Percentiles rank a stretch among this genome's conserved stretches.
Conservation (phyloP, 805 yeast species). For the Myxozyma neotropica region DNA sequence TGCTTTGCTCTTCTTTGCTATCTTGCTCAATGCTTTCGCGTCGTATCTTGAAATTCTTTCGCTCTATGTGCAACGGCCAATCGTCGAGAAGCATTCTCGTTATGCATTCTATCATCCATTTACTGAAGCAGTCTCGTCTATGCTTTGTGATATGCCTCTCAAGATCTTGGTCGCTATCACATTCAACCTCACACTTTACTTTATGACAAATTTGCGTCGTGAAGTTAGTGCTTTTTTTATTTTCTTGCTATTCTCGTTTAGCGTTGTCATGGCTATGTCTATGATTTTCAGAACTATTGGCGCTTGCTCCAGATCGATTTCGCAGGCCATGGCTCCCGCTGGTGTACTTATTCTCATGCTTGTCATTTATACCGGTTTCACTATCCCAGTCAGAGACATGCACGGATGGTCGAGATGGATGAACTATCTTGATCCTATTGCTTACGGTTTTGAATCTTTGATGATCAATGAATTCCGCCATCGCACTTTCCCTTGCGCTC, state of each 20-base stretch:
- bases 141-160: conserved; percentile 64
- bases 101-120: conserved; percentile 75
- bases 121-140: conserved; percentile 67
- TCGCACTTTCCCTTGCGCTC: conserved; percentile 46
- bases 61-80: conserved; percentile 55
- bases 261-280: conserved; percentile 53
- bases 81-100: conserved; percentile 68
- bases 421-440: conserved; percentile 50
- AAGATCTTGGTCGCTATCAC: conserved; percentile 52
- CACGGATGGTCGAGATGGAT: conserved; percentile 58
- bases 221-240: conserved; percentile 59
- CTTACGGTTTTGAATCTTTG: conserved; percentile 51
- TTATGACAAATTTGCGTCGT: conserved; percentile 55
- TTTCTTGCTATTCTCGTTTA: conserved; percentile 50
- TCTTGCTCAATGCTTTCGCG: conserved; percentile 49
- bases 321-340: conserved; percentile 63
- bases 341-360: conserved; percentile 56
- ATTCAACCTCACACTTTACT: conserved; percentile 57
- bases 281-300: conserved; percentile 59
- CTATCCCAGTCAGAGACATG: conserved; percentile 48
- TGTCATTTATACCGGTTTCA: conserved; percentile 63
- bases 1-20: conserved; percentile 56
- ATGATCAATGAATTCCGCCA: conserved; percentile 52
- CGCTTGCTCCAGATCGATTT: conserved; percentile 51
- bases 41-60: conserved; percentile 51